phyloP scores from a whole-genome alignment of 2,329 filamentous ascomycete genomes.

The Daldinia sp. region DNA sequence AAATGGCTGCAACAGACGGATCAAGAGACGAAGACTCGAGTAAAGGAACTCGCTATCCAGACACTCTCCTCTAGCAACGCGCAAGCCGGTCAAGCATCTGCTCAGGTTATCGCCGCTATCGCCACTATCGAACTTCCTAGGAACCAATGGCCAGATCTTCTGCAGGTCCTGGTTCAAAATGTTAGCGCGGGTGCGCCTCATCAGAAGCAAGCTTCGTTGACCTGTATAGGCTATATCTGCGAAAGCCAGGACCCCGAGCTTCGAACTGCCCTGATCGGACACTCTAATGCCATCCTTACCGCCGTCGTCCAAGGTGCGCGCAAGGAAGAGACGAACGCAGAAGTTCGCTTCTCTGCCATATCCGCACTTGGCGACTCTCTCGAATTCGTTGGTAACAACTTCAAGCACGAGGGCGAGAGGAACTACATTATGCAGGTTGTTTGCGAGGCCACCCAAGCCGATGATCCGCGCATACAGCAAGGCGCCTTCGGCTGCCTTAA shows the following conservation, averaged over 20 bases:
- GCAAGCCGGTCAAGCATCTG: slow-evolving; percentile 88
- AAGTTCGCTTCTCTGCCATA: slow-evolving; percentile 93
- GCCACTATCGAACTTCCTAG: slow-evolving; percentile 94
- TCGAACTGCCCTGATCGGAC: slow-evolving; percentile 80
- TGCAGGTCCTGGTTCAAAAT: slow-evolving; percentile 89
- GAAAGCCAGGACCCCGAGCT: slow-evolving; percentile 93
- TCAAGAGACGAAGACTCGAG: slow-evolving; percentile 82
- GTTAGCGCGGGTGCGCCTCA: slow-evolving; percentile 87
- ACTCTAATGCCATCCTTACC: slow-evolving; percentile 98
- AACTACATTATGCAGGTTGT: slow-evolving; percentile 99
- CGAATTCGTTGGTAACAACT: slow-evolving; percentile 98
- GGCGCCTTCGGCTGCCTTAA: slow-evolving; percentile 97
- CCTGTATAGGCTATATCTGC: slow-evolving; percentile 98
- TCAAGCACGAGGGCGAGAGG: slow-evolving; percentile 98
- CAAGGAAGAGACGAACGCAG: slow-evolving; percentile 92
- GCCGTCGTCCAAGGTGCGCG: slow-evolving; percentile 97
- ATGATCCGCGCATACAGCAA: slow-evolving; percentile 91
- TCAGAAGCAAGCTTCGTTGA: slow-evolving; percentile 94
- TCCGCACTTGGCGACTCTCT: slow-evolving; percentile 94
- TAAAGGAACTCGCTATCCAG: slow-evolving; percentile 91
- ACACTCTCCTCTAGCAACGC: slow-evolving; percentile 83
- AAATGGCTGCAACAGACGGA: slow-evolving; percentile 92
- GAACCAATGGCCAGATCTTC: slow-evolving; percentile 92
- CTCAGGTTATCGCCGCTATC: slow-evolving; percentile 95
- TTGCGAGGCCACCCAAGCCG: slow-evolving; percentile 96